A percentile compares a stretch with the other conserved stretches of the same genome.
phyloP scores from a whole-genome alignment of 2,329 filamentous ascomycete genomes.

The Scopulariopsis brevicaulis region DNA sequence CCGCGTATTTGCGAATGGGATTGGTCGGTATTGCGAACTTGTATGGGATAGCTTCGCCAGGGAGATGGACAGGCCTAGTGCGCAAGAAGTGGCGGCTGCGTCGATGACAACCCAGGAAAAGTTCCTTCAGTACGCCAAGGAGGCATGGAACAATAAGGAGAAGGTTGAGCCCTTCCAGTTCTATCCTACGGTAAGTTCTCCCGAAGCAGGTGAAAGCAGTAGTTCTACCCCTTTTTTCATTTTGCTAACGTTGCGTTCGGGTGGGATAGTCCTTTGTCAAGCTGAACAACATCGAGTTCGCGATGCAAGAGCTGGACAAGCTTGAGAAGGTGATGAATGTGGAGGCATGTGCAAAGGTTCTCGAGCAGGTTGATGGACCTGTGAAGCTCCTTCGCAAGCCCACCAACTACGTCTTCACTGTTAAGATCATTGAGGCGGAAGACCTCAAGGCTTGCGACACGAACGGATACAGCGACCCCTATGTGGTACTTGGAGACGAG shows the following conservation, averaged over 20 bases:
- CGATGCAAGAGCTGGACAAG: conserved; percentile 82
- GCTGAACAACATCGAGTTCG: conserved; percentile 94
- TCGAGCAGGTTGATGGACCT: conserved; percentile 64
- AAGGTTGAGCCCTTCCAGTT: conserved; percentile 97
- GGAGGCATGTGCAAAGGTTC: conserved; percentile 75
- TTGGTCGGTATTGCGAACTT: conserved; percentile 84
- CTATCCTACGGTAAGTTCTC: conserved; percentile 63
- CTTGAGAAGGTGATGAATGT: conserved; percentile 85
- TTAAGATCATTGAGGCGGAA: conserved; percentile 97
- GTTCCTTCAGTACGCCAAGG: conserved; percentile 86
- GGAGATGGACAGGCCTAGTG: conserved; percentile 88
- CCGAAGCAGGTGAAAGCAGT: background rate
- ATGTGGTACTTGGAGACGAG: conserved; percentile 92
- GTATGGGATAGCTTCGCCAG: conserved; percentile 74
- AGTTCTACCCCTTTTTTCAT: background rate
- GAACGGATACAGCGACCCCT: conserved; percentile 88
- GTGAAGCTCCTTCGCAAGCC: conserved; percentile 52
- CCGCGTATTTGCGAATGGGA: conserved; percentile 70
- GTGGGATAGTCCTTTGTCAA: conserved; percentile 78
- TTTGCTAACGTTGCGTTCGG: background rate
- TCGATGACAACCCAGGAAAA: conserved; percentile 80
- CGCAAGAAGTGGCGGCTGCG: conserved; percentile 71
- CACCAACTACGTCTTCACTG: conserved; percentile 92
- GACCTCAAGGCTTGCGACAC: conserved; percentile 97
- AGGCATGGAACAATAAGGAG: conserved; percentile 84